A percentile compares a stretch with the other conserved stretches of the same genome.
Conservation (phyloP, 495 filamentous ascomycete genomes). For the Annulohypoxylon nitens region DNA sequence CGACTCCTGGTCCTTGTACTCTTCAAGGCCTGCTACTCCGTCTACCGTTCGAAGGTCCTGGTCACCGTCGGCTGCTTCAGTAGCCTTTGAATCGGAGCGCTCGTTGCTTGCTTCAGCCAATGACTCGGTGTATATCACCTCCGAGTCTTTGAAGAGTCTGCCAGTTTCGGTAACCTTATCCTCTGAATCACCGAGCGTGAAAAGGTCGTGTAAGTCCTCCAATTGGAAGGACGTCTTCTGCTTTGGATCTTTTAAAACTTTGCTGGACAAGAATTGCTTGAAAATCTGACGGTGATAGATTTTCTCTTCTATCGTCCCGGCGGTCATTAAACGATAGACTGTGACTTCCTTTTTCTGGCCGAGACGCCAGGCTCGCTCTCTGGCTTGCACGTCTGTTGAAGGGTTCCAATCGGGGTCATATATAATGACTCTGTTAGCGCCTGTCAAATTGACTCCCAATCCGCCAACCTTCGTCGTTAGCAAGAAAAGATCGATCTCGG, state of each 20-base stretch:
- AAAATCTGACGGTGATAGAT: constrained; percentile 98
- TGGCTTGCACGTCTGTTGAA: constrained; percentile 90
- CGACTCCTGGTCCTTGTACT: constrained; percentile 52
- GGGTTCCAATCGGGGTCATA: constrained; percentile 99
- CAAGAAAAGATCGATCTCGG: constrained; percentile 86
- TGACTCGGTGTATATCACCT: constrained; percentile 72
- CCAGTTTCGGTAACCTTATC: constrained; percentile 84
- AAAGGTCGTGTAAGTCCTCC: constrained; percentile 89
- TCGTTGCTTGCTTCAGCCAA: constrained; percentile 53
- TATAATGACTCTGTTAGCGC: constrained; percentile 95
- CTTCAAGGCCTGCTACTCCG: constrained; percentile 56
- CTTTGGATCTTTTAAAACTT: constrained; percentile 92
- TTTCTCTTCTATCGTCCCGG: constrained; percentile 97
- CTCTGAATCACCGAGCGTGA: constrained; percentile 78
- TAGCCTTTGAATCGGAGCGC: constrained; percentile 36
- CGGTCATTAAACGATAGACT: constrained; percentile 96
- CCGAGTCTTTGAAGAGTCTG: constrained; percentile 83
- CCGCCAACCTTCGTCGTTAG: constrained; percentile 96
- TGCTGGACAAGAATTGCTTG: constrained; percentile 95
- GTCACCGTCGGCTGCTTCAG: constrained; percentile 48
- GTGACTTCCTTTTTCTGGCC: constrained; percentile 95
- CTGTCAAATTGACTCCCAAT: constrained; percentile 92
- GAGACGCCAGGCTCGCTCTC: constrained; percentile 95
- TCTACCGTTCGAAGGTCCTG: constrained; percentile 52
- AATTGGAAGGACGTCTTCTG: constrained; percentile 87